Evolutionary conservation across 768 basidiomycete species (phyloP).

Genomic region (Serendipita sp.): DNA sequence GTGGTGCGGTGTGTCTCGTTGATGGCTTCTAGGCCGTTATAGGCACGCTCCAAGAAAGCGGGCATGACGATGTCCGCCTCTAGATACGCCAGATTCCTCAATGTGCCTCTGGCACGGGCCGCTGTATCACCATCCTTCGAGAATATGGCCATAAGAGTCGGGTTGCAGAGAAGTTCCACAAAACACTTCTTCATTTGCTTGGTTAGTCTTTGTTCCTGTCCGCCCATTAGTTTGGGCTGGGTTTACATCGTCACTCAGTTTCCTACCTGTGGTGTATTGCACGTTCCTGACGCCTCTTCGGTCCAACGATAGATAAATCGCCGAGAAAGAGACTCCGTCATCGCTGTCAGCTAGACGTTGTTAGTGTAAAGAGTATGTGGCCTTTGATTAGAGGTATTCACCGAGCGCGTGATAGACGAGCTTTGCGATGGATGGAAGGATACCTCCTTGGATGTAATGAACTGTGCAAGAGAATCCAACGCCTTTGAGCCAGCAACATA

Average conservation of each 20-base stretch:
- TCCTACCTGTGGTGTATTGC: constrained; percentile 63
- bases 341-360: not conserved
- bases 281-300: constrained; percentile 60
- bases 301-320: constrained; percentile 58
- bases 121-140: constrained; percentile 71
- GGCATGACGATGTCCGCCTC: constrained; percentile 84
- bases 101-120: constrained; percentile 61
- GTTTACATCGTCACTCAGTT: too few species aligned
- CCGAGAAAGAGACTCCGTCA: constrained; percentile 1
- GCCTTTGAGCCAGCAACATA: constrained; percentile 76
- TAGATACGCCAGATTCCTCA: constrained; percentile 61
- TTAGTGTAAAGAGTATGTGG: not conserved
- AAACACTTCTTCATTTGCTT: constrained; percentile 66
- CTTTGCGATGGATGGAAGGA: constrained; percentile 89
- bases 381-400: not conserved
- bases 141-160: constrained; percentile 82
- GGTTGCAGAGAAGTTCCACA: constrained; percentile 65
- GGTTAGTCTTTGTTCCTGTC: constrained; percentile 25
- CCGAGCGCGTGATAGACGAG: constrained; percentile 1
- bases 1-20: constrained; percentile 94
- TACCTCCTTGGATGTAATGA: constrained; percentile 83
- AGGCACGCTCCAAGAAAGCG: constrained; percentile 77
- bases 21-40: constrained; percentile 79
- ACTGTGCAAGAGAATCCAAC: constrained; percentile 69
- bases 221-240: not conserved